A percentile compares a stretch with the other conserved stretches of the same genome.
Evolutionary conservation across 768 basidiomycete genomes (phyloP).

Genomic region (Boletus sp.): DNA sequence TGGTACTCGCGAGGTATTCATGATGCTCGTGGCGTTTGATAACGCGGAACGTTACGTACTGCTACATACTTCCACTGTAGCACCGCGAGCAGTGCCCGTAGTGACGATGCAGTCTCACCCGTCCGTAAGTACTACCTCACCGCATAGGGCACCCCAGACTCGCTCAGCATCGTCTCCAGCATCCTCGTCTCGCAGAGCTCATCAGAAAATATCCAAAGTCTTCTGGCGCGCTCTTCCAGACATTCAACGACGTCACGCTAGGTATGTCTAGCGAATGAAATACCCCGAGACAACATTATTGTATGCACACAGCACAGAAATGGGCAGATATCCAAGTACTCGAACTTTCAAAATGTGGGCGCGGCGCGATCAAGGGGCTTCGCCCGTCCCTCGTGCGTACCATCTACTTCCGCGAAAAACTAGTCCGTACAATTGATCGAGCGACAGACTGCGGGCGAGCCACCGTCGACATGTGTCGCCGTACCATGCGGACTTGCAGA

Average conservation of each 20-base stretch:
- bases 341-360: slow-evolving; percentile 51
- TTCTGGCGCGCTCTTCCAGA: slow-evolving; percentile 64
- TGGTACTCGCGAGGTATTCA: slow-evolving; percentile 14
- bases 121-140: slow-evolving; percentile 17
- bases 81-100: neutral
- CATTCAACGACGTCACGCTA: slow-evolving; percentile 69
- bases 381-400: slow-evolving; percentile 47
- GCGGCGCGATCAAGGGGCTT: slow-evolving; percentile 59
- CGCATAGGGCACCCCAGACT: neutral
- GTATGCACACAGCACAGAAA: slow-evolving; percentile 55
- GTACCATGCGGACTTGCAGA: slow-evolving; percentile 71
- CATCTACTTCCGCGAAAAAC: neutral
- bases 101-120: slow-evolving; percentile 23
- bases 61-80: neutral
- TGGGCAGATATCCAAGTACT: slow-evolving; percentile 65
- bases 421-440: neutral
- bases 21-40: slow-evolving; percentile 6
- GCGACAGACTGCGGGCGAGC: slow-evolving; percentile 38
- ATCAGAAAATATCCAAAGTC: slow-evolving; percentile 59
- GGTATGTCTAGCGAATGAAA: slow-evolving; percentile 36
- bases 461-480: slow-evolving; percentile 36
- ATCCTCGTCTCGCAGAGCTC: slow-evolving; percentile 43
- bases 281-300: neutral
- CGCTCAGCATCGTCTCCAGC: slow-evolving; percentile 32
- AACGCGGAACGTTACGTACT: neutral